Base-by-base conservation (phyloP, 768 basidiomycete species). In the Rhodotorula babjevae region DNA sequence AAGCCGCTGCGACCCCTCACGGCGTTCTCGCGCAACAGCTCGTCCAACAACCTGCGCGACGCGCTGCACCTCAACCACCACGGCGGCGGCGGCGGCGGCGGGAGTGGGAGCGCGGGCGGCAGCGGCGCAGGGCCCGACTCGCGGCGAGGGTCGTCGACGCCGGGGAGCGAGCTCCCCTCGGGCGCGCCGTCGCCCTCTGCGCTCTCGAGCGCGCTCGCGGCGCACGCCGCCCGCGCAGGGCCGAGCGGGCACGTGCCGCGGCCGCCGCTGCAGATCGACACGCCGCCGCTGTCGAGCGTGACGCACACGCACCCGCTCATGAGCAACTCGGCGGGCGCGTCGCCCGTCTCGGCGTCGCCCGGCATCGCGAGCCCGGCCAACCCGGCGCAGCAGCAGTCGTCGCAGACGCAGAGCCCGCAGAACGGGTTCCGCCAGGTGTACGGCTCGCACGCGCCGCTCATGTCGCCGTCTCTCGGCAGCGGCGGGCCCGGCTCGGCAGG, bases 161-260 rank as follows among this genome's bases (percentile, higher is more conserved):
- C 63, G 29, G 52, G 56, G 21, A 57, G 66, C 65, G 67, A 71
- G 16, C 18, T 36, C 9, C 46, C 40, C 36, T 52, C 59, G n/a
- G 40, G 18, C n/a, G 50, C 59, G 36, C 75, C 75, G 40, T 68
- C 66, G 15, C 69, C 77, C 3, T 73, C 73, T 0, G 80, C 80
- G 59, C 73, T 80, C 9, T 78, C 79, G 9, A 79, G 77, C 58
- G 64, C 72, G 2, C 76, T 77, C 31, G 76, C 74, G 3, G 79
- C 76, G 2, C 72, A 74, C 63, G 75, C 74, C 25, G 71, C 68
- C 1, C 64, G 61, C 23, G 71, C 74, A 9, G 59, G 59, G 18
- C 63, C 65, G 29, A 47, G 56, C 9, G 66, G 68, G 7, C 44
- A 60, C 18, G 58, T 44, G 25, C 46, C 66, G 23, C 61, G 49